A percentile compares a stretch with the other conserved stretches of the same genome.
Evolutionary conservation across 225 moss, liverwort and hornwort species (phyloP).

Genomic region (Lunularia cruciata): DNA sequence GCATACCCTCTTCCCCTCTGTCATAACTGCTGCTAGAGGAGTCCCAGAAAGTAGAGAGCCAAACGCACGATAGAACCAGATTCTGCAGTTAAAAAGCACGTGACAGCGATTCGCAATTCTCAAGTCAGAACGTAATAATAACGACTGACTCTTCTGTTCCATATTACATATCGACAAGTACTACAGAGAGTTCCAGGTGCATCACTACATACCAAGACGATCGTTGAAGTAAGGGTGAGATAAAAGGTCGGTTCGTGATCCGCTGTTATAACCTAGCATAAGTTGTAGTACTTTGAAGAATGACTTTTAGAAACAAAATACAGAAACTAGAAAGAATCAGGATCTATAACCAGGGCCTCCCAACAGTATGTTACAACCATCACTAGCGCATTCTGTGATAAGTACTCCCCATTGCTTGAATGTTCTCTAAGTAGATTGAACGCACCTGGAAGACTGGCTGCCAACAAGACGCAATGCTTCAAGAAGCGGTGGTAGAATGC

Average conservation of each 20-base stretch:
- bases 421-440: not conserved
- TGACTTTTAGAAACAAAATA: not conserved
- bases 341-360: too few relatives aligned
- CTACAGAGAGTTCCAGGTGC: too few relatives aligned
- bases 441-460: constrained; percentile 49
- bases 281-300: not conserved
- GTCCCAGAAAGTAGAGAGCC: constrained; percentile 62
- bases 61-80: constrained; percentile 73
- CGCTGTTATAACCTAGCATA: not conserved
- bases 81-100: constrained; percentile 38
- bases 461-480: constrained; percentile 55
- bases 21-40: constrained; percentile 57
- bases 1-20: constrained; percentile 62
- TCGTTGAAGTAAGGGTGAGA: too few relatives aligned
- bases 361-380: too few relatives aligned
- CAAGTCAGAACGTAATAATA: too few relatives aligned
- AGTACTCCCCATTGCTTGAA: not conserved
- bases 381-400: too few relatives aligned
- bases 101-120: not conserved
- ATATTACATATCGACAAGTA: too few relatives aligned
- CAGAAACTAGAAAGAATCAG: too few relatives aligned
- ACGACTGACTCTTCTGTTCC: too few relatives aligned
- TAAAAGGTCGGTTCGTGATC: too few relatives aligned
- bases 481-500: constrained; percentile 61
- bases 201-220: too few relatives aligned